Evolutionary conservation across 31 red algal genomes (phyloP).

Genomic region (Odonthalia washingtoniensis): DNA sequence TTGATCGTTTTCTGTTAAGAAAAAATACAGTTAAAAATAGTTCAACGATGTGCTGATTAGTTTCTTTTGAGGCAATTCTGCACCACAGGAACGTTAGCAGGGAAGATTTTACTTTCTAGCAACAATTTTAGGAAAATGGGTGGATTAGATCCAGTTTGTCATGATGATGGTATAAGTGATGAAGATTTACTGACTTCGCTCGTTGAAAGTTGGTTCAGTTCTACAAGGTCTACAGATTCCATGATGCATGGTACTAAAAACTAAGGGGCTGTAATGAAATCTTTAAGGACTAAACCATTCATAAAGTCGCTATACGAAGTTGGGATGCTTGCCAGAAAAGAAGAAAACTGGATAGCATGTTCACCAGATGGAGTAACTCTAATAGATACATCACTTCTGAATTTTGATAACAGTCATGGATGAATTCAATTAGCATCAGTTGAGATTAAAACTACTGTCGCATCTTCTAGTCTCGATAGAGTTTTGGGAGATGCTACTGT

Average conservation of each 20-base stretch:
- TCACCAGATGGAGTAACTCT: conserved; percentile 20
- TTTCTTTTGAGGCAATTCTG: conserved; percentile 37
- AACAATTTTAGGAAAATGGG: not conserved
- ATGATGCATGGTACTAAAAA: conserved; percentile 47
- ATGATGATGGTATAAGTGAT: not conserved
- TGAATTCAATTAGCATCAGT: too few species aligned
- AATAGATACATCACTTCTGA: conserved; percentile 1
- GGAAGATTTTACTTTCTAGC: not conserved
- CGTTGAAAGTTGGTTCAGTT: conserved; percentile 9
- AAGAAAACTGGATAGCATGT: conserved; percentile 15
- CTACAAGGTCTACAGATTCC: conserved; percentile 19
- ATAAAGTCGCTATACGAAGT: conserved; percentile 2
- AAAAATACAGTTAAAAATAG: not conserved
- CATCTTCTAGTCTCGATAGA: not conserved
- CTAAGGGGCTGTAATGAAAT: not conserved
- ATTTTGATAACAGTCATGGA: too few species aligned
- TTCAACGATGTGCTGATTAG: conserved; percentile 21
- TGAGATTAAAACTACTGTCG: conserved; percentile 25
- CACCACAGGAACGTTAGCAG: conserved; percentile 20
- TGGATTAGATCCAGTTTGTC: not conserved
- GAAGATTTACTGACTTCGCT: not conserved
- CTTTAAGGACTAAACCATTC: not conserved
- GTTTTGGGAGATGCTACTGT: not conserved
- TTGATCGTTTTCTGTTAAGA: not conserved
- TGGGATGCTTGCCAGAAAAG: conserved; percentile 30